Percentiles rank a stretch among this genome's conserved stretches.
These are phyloP conservation scores for Neurospora sp. DNA, from an alignment of 495 filamentous ascomycete genomes.

Conservation along the genomic window DNA sequence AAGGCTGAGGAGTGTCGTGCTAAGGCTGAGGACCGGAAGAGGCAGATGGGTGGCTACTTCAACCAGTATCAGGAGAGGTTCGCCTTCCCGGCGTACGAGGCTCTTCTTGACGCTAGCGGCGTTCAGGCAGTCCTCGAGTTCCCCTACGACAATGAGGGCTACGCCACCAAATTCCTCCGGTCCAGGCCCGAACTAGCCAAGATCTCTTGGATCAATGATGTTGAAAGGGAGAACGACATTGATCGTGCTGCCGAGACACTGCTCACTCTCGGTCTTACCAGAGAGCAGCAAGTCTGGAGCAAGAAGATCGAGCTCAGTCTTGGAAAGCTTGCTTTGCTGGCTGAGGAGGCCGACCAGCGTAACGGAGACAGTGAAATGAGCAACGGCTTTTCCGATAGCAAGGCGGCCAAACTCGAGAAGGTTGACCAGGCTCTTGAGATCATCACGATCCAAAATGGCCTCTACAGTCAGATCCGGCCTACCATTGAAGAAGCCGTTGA, in stretches of 20 bases:
- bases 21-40: slow-evolving; percentile 24
- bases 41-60: slow-evolving; percentile 50
- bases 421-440: slow-evolving; percentile 55
- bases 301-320: slow-evolving; percentile 87
- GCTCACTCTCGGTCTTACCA: slow-evolving; percentile 48
- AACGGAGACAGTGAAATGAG: slow-evolving; percentile 23
- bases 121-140: slow-evolving; percentile 60
- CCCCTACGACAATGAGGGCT: slow-evolving; percentile 47
- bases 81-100: slow-evolving; percentile 70
- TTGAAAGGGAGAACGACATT: slow-evolving; percentile 62
- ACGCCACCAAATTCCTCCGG: slow-evolving; percentile 66
- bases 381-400: slow-evolving; percentile 17
- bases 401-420: slow-evolving; percentile 24
- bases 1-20: slow-evolving; percentile 18
- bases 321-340: slow-evolving; percentile 68
- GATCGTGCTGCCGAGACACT: slow-evolving; percentile 58
- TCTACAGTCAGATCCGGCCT: slow-evolving; percentile 47
- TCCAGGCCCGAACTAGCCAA: slow-evolving; percentile 57
- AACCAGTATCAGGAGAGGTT: slow-evolving; percentile 63
- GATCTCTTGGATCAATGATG: slow-evolving; percentile 91
- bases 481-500: slow-evolving; percentile 62
- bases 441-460: slow-evolving; percentile 61
- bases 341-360: slow-evolving; percentile 34
- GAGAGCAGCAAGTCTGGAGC: slow-evolving; percentile 71
- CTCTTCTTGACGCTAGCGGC: slow-evolving; percentile 54